Base-by-base conservation (phyloP, 371 early-diverging fungal species). In the Synchytrium microbalum region DNA sequence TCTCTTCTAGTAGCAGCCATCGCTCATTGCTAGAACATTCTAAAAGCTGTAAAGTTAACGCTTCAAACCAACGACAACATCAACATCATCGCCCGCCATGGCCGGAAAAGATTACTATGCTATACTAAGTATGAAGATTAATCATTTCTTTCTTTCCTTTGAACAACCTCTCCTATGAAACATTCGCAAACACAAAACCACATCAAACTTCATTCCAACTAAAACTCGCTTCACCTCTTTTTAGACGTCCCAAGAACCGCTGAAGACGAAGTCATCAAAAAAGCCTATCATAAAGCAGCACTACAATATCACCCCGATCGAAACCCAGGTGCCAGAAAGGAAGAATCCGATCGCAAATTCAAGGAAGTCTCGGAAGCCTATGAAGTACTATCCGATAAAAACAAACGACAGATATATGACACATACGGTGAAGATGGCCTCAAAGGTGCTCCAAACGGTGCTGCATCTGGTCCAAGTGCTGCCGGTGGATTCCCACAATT, bases 371-470 rank as follows among this genome's bases (percentile, higher is more conserved):
- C 79, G 27, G 71, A 67, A 38, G 61, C 61, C 3, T 60, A 54
- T 31, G 32, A 63, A 27, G 64, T 66, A 1, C 38, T 69, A 1
- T 54, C 52, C 10, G 65, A 64, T 27, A 86, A 85, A 70, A 75
- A 92, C 65, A 91, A 92, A 72, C 86, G 92, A 28, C 78, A 87
- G 32, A 78, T 93, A 29, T 93, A 89, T 75, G 94, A 93, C 69
- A 88, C 88, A 69, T 92, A 76, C 69, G 95, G 95, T 55, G 95
- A 94, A 76, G 95, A 90, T 62, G 95, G 93, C 3, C 82, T 94
- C 57, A 89, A 88, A 72, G 88, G 85, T 55, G 72, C 3, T 63
- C 68, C 32, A 3, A 80, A 73, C 25, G 84, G 78, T 32, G 79
- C 72, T 16, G 69, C 74, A 24, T 80, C 73, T 19, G 81, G 77